Evolutionary conservation across 169 alveolate genomes (phyloP).

Genomic region (Nephromyces sp.): DNA sequence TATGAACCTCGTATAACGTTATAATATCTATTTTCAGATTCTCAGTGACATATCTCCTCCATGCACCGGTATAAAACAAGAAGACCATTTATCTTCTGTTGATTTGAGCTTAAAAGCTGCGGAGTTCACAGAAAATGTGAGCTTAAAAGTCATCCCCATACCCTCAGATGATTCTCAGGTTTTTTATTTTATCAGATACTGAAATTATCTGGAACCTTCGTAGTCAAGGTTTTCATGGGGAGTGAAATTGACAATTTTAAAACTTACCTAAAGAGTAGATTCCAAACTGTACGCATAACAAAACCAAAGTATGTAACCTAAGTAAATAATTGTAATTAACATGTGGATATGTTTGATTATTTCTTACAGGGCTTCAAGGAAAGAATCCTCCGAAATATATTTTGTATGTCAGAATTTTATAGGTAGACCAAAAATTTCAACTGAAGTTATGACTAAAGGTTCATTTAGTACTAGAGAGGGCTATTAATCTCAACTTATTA

Average conservation of each 20-base stretch:
- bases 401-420: conserved; percentile 30
- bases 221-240: conserved; percentile 35
- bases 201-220: conserved; percentile 24
- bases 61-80: conserved; percentile 35
- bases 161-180: not conserved
- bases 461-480: conserved; percentile 30
- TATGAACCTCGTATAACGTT: not conserved
- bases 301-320: conserved; percentile 31
- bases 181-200: conserved; percentile 19
- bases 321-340: not conserved
- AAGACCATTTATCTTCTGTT: conserved; percentile 33
- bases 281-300: conserved; percentile 23
- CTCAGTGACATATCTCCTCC: conserved; percentile 40
- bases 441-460: conserved; percentile 33
- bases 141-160: not conserved
- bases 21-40: conserved; percentile 2
- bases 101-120: conserved; percentile 36
- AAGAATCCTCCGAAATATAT: conserved; percentile 37
- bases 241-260: conserved; percentile 30
- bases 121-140: conserved; percentile 34
- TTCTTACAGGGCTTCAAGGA: conserved; percentile 26
- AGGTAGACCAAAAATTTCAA: conserved; percentile 26
- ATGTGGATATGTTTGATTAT: no score
- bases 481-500: not conserved
- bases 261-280: conserved; percentile 23